Conservation (phyloP, 2,329 filamentous ascomycete genomes). For the Dendryphion nanum region DNA sequence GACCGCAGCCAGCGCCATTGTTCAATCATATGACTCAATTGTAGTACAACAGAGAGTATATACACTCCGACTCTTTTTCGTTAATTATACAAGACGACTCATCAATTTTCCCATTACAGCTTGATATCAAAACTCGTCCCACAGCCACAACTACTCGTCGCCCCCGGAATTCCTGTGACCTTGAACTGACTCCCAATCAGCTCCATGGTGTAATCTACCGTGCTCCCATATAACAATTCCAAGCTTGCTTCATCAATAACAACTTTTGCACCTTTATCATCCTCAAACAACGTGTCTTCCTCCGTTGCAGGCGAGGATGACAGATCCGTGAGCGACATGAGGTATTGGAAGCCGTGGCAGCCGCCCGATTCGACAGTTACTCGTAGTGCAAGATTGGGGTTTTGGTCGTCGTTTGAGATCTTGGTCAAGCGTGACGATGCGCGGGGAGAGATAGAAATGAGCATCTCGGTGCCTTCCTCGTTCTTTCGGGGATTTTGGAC, state of each 20-base stretch:
- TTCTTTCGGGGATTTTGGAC: constrained; percentile 72
- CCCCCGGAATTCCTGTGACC: constrained; percentile 88
- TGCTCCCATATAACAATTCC: constrained; percentile 87
- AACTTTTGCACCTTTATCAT: constrained; percentile 67
- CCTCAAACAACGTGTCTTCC: constrained; percentile 87
- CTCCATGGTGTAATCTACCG: constrained; percentile 94
- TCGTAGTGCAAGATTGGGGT: constrained; percentile 81
- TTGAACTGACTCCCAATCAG: constrained; percentile 95
- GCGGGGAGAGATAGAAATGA: constrained; percentile 77
- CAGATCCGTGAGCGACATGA: constrained; percentile 78
- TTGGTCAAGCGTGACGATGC: constrained; percentile 69
- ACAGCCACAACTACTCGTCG: constrained; percentile 93
- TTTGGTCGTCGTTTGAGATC: constrained; percentile 54
- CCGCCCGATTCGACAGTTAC: constrained; percentile 91
- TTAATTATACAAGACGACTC: too few species aligned
- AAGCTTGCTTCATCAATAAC: constrained; percentile 86
- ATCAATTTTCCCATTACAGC: too few species aligned
- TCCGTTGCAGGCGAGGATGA: constrained; percentile 51
- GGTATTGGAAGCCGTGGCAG: constrained; percentile 96
- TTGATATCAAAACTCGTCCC: constrained; percentile 97
- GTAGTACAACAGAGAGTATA: too few species aligned
- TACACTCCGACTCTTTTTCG: too few species aligned
- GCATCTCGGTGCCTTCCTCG: constrained; percentile 81
- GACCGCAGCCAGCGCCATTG: too few species aligned
- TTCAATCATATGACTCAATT: too few species aligned